Evolutionary conservation across 352 stramenopile genomes (phyloP).

Genomic region (Phytophthora sp.): DNA sequence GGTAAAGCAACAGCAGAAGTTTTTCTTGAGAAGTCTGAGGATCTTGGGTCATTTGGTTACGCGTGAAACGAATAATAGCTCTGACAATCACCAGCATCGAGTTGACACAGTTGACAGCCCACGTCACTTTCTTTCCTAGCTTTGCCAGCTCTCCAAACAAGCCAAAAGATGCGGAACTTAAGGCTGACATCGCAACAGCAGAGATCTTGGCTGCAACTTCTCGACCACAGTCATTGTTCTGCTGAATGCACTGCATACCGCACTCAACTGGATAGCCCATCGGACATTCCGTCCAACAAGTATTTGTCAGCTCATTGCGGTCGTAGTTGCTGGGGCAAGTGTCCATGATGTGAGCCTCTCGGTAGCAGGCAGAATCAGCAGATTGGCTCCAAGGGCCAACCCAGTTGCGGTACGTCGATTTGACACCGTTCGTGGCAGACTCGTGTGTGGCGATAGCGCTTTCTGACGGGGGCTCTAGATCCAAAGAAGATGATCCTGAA

Average conservation of each 20-base stretch:
- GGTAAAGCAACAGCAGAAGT: conserved; percentile 54
- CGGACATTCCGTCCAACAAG: conserved; percentile 62
- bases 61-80: conserved; percentile 34
- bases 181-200: conserved; percentile 32
- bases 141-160: conserved; percentile 45
- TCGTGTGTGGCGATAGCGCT: conserved; percentile 17
- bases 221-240: conserved; percentile 61
- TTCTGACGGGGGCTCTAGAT: conserved; percentile 4
- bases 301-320: conserved; percentile 41
- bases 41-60: conserved; percentile 33
- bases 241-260: conserved; percentile 63
- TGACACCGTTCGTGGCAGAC: conserved; percentile 13
- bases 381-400: conserved; percentile 39
- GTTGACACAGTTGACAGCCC: conserved; percentile 50
- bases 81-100: conserved; percentile 35
- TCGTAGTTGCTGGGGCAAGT: conserved; percentile 44
- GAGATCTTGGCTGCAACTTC: conserved; percentile 40
- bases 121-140: conserved; percentile 40
- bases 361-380: conserved; percentile 49
- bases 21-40: conserved; percentile 57
- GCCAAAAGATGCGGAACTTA: conserved; percentile 43
- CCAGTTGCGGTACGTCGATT: conserved; percentile 39
- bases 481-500: conserved; percentile 6
- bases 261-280: conserved; percentile 67
- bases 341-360: conserved; percentile 47